These are phyloP conservation scores for Chytridium lagenaria DNA, from an alignment of 371 early-diverging fungal genomes.

Conservation along the genomic window DNA sequence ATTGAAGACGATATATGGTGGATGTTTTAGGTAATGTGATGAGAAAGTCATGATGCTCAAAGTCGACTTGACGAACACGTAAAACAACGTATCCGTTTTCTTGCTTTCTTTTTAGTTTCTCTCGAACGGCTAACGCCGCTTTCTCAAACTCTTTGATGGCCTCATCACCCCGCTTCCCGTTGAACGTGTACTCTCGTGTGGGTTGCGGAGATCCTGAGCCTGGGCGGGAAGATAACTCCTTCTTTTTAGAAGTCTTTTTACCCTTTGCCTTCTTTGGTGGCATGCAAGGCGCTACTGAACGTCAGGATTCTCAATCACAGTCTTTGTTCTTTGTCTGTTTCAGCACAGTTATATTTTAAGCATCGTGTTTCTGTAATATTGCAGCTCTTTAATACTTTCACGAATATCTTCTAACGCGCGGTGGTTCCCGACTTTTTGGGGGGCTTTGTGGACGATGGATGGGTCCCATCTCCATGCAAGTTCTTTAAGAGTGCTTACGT, in stretches of 20 bases:
- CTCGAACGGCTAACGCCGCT: constrained; percentile 18
- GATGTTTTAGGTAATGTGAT: constrained; percentile 37
- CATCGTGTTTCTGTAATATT: constrained; percentile 64
- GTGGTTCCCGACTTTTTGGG: constrained; percentile 44
- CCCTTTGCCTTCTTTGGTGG: constrained; percentile 17
- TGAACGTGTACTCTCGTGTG: constrained; percentile 19
- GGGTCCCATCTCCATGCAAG: constrained; percentile 80
- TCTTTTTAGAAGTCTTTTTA: neutral
- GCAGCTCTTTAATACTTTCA: constrained; percentile 87
- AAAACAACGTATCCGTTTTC: constrained; percentile 24
- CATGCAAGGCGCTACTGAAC: no score
- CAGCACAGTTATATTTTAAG: neutral
- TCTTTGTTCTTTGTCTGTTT: neutral
- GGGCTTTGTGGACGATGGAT: constrained; percentile 46
- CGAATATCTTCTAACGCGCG: constrained; percentile 90
- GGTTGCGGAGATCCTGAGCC: no score
- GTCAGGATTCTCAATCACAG: neutral
- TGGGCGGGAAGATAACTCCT: neutral
- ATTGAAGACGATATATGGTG: constrained; percentile 36
- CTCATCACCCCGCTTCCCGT: constrained; percentile 28
- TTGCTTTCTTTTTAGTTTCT: constrained; percentile 18
- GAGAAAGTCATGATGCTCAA: constrained; percentile 28
- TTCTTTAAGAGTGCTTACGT: constrained; percentile 93
- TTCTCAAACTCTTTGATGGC: constrained; percentile 19
- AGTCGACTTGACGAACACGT: constrained; percentile 37